Base-by-base conservation (phyloP, 805 yeast species). In the Ogataea parapolymorpha region DNA sequence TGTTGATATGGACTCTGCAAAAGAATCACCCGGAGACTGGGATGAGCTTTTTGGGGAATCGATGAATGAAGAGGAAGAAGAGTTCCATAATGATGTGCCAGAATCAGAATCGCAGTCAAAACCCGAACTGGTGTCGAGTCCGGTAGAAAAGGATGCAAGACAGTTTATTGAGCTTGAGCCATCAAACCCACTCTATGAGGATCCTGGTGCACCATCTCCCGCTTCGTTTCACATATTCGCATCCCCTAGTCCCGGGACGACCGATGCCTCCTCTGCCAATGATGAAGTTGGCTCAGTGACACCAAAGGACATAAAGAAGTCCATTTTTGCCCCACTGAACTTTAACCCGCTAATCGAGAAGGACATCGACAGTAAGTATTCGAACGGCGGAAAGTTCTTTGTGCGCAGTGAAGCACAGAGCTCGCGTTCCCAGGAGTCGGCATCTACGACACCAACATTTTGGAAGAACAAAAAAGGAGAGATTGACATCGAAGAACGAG, bases 341-440 rank as follows among this genome's bases (percentile, higher is more conserved):
- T 90, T 89, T 64, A 84, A 86, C 53, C 95, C 96, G 0, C 74
- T 82, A 14, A 83, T 87, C 40, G 80, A 79, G 42, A 74, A 77
- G 34, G 79, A 76, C 43, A 80, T 91, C 28, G 98, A 91, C 57
- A 79, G 85, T 42, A 91, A 91, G 55, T 91, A 91, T 54, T 82
- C 82, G 10, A 74, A 74, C 48, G 99, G 99, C 5, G 99, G 99
- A 2, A 85, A 90, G 55, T 91, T 85, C 57, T 89, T 80, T 56
- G 86, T 85, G 12, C 54, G 49, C 20, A 51, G 48, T 18, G 43
- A 47, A 16, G 23, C 39, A 22, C 42, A 36, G 6, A 38, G 41
- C 12, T 5, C 45, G 8, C 41, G 37, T 26, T 30, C 39, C 8
- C 32, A 40, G 4, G 38, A 42, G 14, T 39, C 41, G 11, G 47